Evolutionary conservation across 371 early-diverging fungal genomes (phyloP), one percentile per base, ranked within the genome.

Genomic region (Apophysomyces ossiformis): DNA sequence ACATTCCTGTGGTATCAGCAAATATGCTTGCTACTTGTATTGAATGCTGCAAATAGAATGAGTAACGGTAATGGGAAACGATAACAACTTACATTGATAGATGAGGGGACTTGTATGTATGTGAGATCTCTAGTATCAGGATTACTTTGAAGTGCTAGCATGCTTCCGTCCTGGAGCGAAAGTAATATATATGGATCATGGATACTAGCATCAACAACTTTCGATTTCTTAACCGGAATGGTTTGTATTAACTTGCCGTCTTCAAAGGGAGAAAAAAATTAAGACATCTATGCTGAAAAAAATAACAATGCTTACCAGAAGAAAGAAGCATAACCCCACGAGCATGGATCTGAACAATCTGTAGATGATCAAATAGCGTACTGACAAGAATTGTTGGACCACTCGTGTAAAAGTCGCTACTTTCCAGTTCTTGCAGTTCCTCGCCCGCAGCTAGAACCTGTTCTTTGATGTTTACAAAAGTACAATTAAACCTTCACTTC

Each of bases 121-220:
- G 73, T 62, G 5, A 88, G 67, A 43, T 84, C 79, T 37, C 83
- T 85, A 7, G 84, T 81, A 3, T 63, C 73, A 6, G 81, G 70
- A 65, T 92, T 86, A 0, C 86, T 87, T 66, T 84, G 78, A 12
- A 90, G 77, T 13, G 92, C 69, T n/a, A 82, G 62, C 12, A 91
- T 75, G 5, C 85, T 83, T 11, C 89, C 91, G 58, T 83, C 84
- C 58, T 86, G 88, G 64, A 89, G 74, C 45, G 85, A 79, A 7
- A 96, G 67, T n/a, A 95, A 62, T 15, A 96, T 82, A 66, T 92
- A 94, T 0, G 95, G 94, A 70, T 95, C 95, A 2, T 78, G 75
- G 38, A 98, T 88, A 67, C 87, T 85, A 12, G 93, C 92, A 13
- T 90, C 87, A 0, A 90, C 82, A 58, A 94, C 85, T 66, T 82